phyloP scores from a whole-genome alignment of 345 rosid genomes.

The Geranium brycei region DNA sequence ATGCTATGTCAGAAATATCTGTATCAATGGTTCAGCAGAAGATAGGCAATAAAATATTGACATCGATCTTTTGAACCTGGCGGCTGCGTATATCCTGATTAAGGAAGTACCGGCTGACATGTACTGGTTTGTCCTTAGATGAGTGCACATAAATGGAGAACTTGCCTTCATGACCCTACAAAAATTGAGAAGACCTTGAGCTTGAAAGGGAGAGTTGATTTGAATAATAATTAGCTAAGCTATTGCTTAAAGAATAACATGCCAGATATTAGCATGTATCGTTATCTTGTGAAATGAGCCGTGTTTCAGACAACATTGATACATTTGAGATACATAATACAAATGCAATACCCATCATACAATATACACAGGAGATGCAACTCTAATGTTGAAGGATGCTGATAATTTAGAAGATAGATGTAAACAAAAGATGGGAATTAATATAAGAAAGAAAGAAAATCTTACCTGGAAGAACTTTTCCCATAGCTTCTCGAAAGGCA shows the following conservation, averaged over 20 bases:
- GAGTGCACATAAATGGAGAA: slow-evolving; percentile 77
- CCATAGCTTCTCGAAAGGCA: slow-evolving; percentile 95
- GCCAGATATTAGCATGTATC: no score
- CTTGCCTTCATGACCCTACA: slow-evolving; percentile 71
- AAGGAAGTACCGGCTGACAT: slow-evolving; percentile 58
- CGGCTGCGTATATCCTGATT: slow-evolving; percentile 64
- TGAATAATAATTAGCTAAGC: neutral
- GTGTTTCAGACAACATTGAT: no score
- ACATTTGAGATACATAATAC: no score
- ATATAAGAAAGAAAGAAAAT: neutral
- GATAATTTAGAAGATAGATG: no score
- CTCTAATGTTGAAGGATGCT: no score
- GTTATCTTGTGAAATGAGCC: no score
- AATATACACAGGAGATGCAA: no score
- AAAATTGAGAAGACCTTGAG: neutral
- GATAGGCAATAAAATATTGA: neutral
- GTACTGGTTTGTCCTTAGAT: slow-evolving; percentile 57
- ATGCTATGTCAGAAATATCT: no score
- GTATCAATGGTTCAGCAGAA: neutral
- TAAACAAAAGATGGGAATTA: neutral
- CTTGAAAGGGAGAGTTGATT: no score
- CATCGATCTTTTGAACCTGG: slow-evolving; percentile 26
- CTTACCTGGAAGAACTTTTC: slow-evolving; percentile 71
- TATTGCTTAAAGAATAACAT: no score
- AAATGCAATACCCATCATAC: no score